Evolutionary conservation across 495 filamentous ascomycete genomes (phyloP), one percentile per base, ranked within the genome.

Genomic region (Aspergillus ellipticus): DNA sequence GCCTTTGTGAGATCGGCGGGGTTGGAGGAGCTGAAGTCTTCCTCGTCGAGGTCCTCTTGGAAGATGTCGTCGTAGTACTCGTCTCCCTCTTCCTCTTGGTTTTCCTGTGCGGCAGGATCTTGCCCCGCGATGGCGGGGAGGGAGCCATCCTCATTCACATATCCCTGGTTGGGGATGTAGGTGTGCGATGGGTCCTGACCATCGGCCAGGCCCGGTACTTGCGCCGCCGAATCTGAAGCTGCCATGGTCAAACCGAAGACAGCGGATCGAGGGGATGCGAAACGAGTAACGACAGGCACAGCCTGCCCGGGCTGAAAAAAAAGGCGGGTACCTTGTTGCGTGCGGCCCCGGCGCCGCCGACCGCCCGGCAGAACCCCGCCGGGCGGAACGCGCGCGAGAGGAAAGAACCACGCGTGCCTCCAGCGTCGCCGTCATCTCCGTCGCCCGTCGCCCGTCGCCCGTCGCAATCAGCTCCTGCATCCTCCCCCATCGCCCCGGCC

Each of bases 1-100:
- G 85, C 83, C 71, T 96, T 95, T 37, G 91, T 90, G 41, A 91
- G 82, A 66, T 96, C 89, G 33, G 77, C 71, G 2, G 79, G 74
- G 53, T 89, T 83, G 1, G 80, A 77, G 6, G 83, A 74, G 20
- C 71, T 74, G 50, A 82, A 79, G 6, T 87, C 82, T 35, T 83
- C 82, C 43, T 79, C 76, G 35, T 86, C 81, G 5, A 84, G 64
- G 46, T 79, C 74, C 21, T 79, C 74, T 17, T 81, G 76, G 54
- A 84, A 80, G 24, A 85, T 75, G 50, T 85, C 82, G 24, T 85
- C 82, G 51, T 80, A 76, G 22, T 81, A 79, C 21, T 82, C 75
- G 17, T 84, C 84, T 11, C 79, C 73, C 15, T 72, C 62, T 3
- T 77, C 72, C 4, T 67, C 64, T 45, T 73, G 67, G 16, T 70